Evolutionary conservation across 2,329 filamentous ascomycete genomes (phyloP).

Genomic region (Sporothrix dimorphospora): DNA sequence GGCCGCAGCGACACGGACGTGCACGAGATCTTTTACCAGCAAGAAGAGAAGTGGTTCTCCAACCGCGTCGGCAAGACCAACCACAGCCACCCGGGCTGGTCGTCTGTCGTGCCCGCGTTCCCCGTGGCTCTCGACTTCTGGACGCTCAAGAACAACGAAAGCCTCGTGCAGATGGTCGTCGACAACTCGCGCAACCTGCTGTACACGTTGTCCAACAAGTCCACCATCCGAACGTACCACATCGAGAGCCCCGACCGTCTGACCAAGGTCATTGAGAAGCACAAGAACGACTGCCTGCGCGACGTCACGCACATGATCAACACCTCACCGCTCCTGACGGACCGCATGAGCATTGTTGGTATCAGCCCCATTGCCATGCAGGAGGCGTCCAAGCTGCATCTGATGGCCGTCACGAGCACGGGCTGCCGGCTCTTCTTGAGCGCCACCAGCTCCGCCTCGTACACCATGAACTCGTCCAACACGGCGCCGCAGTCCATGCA

Average conservation of each 20-base stretch:
- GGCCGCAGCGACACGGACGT: slow-evolving; percentile 81
- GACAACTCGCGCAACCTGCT: slow-evolving; percentile 87
- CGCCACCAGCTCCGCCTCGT: slow-evolving; percentile 76
- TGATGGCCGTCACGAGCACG: slow-evolving; percentile 88
- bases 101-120: slow-evolving; percentile 62
- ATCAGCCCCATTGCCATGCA: slow-evolving; percentile 81
- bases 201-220: slow-evolving; percentile 86
- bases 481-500: slow-evolving; percentile 90
- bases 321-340: slow-evolving; percentile 70
- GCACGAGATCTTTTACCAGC: slow-evolving; percentile 93
- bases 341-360: slow-evolving; percentile 74
- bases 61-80: slow-evolving; percentile 86
- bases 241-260: slow-evolving; percentile 69
- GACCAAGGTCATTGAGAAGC: slow-evolving; percentile 67
- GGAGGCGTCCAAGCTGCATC: slow-evolving; percentile 80
- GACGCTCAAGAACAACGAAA: slow-evolving; percentile 58
- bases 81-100: slow-evolving; percentile 76
- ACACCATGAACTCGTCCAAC: slow-evolving; percentile 63
- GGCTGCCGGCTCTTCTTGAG: slow-evolving; percentile 92
- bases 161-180: slow-evolving; percentile 77
- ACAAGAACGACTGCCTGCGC: slow-evolving; percentile 61
- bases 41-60: slow-evolving; percentile 96
- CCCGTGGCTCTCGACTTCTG: slow-evolving; percentile 51
- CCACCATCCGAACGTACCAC: slow-evolving; percentile 89
- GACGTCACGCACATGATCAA: slow-evolving; percentile 87